These are phyloP conservation scores for Arxiozyma bovina DNA, from an alignment of 1,139 yeast genomes.

Conservation along the genomic window DNA sequence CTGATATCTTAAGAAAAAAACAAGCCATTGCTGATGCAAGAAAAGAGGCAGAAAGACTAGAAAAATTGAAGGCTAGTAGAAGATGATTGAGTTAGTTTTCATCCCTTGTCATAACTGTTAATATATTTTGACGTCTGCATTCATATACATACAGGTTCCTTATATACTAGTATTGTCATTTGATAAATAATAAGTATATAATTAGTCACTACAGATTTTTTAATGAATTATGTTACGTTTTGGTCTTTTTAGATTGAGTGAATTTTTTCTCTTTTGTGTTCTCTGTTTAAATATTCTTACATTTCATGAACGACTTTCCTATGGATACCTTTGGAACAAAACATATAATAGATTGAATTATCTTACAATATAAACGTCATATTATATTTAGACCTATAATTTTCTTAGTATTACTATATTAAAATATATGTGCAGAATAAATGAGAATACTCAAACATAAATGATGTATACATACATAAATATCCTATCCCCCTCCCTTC, in stretches of 20 bases:
- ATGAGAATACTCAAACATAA: neutral
- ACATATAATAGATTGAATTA: neutral
- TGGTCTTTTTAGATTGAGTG: neutral
- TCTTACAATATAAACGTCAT: neutral
- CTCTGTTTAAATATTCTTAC: too few relatives aligned
- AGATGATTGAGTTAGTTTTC: slow-evolving; percentile 4
- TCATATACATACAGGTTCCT: neutral
- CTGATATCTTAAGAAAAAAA: slow-evolving; percentile 78
- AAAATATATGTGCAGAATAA: slow-evolving; percentile 1
- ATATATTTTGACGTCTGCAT: neutral
- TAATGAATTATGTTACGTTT: neutral
- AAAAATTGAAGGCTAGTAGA: slow-evolving; percentile 15
- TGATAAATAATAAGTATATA: neutral
- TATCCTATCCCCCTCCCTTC: neutral
- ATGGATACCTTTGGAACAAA: neutral
- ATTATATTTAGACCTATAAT: neutral
- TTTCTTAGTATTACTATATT: neutral
- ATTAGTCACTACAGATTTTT: neutral
- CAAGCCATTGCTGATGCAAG: slow-evolving; percentile 74
- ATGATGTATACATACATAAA: neutral
- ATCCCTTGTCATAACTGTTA: neutral
- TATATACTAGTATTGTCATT: neutral
- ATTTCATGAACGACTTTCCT: neutral
- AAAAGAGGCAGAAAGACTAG: slow-evolving; percentile 39
- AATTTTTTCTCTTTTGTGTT: too few relatives aligned